Percentiles rank a stretch among this genome's conserved stretches.
phyloP scores from a whole-genome alignment of 257 asterid genomes.

The Paraleonurus japonicus region DNA sequence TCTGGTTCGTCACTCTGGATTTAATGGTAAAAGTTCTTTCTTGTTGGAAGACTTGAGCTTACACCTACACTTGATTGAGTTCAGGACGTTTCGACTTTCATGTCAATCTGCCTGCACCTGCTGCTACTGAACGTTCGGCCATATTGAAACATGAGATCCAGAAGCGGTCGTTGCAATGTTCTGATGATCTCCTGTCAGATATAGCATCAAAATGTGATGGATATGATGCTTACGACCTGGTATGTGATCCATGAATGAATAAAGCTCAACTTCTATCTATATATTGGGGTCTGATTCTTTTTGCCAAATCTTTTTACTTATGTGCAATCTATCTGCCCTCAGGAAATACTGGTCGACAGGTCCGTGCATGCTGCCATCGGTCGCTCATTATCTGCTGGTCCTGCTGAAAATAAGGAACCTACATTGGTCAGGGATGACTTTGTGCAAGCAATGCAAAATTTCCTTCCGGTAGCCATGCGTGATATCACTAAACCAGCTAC shows the following conservation, averaged over 20 bases:
- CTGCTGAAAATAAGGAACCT: slow-evolving; percentile 45
- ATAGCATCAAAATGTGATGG: slow-evolving; percentile 96
- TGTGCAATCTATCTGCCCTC: slow-evolving; percentile 20
- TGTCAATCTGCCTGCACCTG: slow-evolving; percentile 84
- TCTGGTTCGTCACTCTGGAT: slow-evolving; percentile 57
- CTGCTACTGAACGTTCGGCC: slow-evolving; percentile 85
- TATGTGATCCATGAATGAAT: slow-evolving; percentile 31
- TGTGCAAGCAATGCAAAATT: slow-evolving; percentile 74
- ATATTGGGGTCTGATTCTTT: slow-evolving; percentile 13
- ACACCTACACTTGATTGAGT: slow-evolving; percentile 27
- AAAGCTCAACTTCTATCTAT: slow-evolving; percentile 17
- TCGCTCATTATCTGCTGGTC: slow-evolving; percentile 52
- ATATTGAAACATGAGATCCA: slow-evolving; percentile 74
- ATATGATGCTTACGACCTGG: slow-evolving; percentile 98
- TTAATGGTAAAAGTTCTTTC: not conserved
- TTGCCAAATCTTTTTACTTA: slow-evolving; percentile 16
- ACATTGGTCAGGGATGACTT: slow-evolving; percentile 68
- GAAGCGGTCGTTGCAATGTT: slow-evolving; percentile 79
- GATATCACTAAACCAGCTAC: slow-evolving; percentile 78
- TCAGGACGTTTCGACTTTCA: slow-evolving; percentile 95
- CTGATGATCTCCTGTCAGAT: slow-evolving; percentile 63
- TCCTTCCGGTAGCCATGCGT: slow-evolving; percentile 98
- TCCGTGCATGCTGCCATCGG: slow-evolving; percentile 90
- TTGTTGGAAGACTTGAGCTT: slow-evolving; percentile 18
- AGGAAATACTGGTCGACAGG: slow-evolving; percentile 94